Evolutionary conservation across 2,329 filamentous ascomycete genomes (phyloP).

Genomic region (Fusarium vanettenii): DNA sequence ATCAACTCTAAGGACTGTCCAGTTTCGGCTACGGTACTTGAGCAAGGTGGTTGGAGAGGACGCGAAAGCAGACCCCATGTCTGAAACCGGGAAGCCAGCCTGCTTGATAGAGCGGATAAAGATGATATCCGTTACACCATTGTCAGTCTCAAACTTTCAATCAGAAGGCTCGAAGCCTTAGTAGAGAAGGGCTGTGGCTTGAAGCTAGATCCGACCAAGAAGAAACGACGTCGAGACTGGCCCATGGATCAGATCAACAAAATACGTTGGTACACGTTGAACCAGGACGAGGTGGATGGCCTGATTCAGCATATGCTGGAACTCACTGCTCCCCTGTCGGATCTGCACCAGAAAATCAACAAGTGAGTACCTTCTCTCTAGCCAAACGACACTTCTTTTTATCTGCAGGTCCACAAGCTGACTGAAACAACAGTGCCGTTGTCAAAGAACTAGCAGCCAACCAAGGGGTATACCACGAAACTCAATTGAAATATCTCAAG

Average conservation of each 20-base stretch:
- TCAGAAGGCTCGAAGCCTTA: neutral
- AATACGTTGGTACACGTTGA: neutral
- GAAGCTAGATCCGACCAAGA: neutral
- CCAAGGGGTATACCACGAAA: neutral
- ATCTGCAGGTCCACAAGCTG: neutral
- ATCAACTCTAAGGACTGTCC: neutral
- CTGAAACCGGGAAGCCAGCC: neutral
- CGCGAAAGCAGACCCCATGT: neutral
- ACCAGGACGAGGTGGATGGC: neutral
- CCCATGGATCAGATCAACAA: neutral
- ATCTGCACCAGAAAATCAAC: neutral
- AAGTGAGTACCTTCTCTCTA: neutral
- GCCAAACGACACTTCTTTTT: too few relatives aligned
- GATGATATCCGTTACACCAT: neutral
- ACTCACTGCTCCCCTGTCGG: neutral
- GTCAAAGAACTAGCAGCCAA: neutral
- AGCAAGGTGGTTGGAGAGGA: neutral
- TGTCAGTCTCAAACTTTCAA: neutral
- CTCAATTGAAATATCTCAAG: neutral
- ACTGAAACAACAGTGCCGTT: neutral
- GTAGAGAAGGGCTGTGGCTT: neutral
- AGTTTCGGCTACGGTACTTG: neutral
- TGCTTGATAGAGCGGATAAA: neutral
- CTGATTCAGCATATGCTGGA: neutral
- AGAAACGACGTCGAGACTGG: neutral